Evolutionary conservation across 805 yeast species (phyloP).

Genomic region (Zygosaccharomyces lentus): DNA sequence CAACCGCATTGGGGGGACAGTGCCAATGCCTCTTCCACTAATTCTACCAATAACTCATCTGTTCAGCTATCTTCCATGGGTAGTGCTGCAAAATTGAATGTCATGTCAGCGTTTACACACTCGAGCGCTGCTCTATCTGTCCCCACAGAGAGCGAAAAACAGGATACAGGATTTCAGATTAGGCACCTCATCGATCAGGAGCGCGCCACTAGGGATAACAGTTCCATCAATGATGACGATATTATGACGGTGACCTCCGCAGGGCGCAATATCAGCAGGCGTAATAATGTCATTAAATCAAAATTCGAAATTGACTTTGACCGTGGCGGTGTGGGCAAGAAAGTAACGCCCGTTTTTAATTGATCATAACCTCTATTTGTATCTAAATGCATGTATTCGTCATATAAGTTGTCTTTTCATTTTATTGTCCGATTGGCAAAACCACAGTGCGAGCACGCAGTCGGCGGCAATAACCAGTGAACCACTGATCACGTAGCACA

Average conservation of each 20-base stretch:
- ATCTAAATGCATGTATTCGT: not conserved
- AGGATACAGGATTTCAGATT: slow-evolving; percentile 30
- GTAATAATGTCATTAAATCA: slow-evolving; percentile 26
- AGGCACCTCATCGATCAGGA: slow-evolving; percentile 17
- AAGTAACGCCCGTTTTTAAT: slow-evolving; percentile 26
- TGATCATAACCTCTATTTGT: not conserved
- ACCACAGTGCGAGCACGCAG: slow-evolving; percentile 30
- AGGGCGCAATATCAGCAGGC: slow-evolving; percentile 18
- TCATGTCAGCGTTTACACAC: slow-evolving; percentile 10
- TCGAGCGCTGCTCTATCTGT: slow-evolving; percentile 23
- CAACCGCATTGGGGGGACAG: slow-evolving; percentile 29
- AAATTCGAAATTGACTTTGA: slow-evolving; percentile 39
- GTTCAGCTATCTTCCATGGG: slow-evolving; percentile 19
- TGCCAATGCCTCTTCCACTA: slow-evolving; percentile 20
- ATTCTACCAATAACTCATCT: slow-evolving; percentile 18
- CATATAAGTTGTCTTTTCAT: slow-evolving; percentile 22
- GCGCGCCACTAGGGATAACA: not conserved
- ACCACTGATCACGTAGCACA: slow-evolving; percentile 51
- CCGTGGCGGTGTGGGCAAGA: slow-evolving; percentile 40
- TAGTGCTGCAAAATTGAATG: slow-evolving; percentile 5
- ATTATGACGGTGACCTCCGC: slow-evolving; percentile 3
- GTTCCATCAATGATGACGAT: slow-evolving; percentile 1
- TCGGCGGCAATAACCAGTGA: slow-evolving; percentile 44
- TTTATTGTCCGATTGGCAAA: slow-evolving; percentile 33
- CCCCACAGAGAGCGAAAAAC: slow-evolving; percentile 28